Evolutionary conservation across 257 asterid genomes (phyloP).

Genomic region (Solanum verrucosum): DNA sequence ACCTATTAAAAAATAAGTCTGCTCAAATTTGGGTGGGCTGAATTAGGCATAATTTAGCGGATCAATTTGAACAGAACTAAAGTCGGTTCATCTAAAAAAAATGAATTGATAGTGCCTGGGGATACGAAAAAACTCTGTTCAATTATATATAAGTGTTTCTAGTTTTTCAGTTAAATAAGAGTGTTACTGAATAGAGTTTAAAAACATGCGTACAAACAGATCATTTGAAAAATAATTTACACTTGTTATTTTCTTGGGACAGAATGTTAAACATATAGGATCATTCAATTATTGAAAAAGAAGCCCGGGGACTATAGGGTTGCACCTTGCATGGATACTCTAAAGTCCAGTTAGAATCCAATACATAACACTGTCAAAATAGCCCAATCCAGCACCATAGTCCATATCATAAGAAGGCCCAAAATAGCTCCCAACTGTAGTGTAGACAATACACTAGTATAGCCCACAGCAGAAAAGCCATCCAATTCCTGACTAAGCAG

Average conservation of each 20-base stretch:
- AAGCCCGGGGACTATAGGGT: not conserved
- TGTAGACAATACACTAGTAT: not conserved
- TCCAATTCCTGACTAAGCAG: not conserved
- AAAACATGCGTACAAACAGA: too few species aligned
- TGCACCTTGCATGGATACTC: not conserved
- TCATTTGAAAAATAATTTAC: not conserved
- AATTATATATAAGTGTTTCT: too few species aligned
- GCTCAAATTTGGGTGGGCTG: not conserved
- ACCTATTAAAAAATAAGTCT: not conserved
- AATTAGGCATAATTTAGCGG: not conserved
- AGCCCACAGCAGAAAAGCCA: not conserved
- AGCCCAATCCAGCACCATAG: not conserved
- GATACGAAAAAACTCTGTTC: not conserved
- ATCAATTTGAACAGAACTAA: not conserved
- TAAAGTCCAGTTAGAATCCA: not conserved
- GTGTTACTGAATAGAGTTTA: not conserved
- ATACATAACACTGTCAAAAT: not conserved
- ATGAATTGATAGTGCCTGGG: not conserved
- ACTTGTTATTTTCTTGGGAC: not conserved
- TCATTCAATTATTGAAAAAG: too few species aligned
- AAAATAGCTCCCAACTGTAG: not conserved
- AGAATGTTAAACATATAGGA: not conserved
- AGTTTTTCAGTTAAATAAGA: not conserved
- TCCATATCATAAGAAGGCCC: not conserved
- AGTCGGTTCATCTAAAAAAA: not conserved